Evolutionary conservation across 202 grass and related monocot species (phyloP).

Genomic region (Schoenoplectus triqueter): DNA sequence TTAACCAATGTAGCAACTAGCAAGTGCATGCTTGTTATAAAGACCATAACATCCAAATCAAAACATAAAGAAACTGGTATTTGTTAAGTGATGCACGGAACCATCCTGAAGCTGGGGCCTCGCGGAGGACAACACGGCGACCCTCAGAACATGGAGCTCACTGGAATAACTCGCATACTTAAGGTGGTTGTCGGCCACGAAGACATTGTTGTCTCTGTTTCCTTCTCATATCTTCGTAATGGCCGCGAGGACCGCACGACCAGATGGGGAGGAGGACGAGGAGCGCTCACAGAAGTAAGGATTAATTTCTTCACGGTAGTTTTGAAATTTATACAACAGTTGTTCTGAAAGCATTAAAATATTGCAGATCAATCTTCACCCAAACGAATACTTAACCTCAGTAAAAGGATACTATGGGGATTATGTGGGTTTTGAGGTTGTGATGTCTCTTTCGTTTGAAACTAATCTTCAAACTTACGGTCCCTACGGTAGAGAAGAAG

Average conservation of each 20-base stretch:
- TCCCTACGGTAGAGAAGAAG: slow-evolving; percentile 40
- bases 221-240: slow-evolving; percentile 44
- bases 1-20: no score
- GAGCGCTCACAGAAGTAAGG: slow-evolving; percentile 47
- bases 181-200: slow-evolving; percentile 55
- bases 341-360: not conserved
- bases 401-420: slow-evolving; percentile 41
- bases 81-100: not conserved
- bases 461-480: slow-evolving; percentile 45
- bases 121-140: slow-evolving; percentile 48
- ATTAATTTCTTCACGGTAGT: not conserved
- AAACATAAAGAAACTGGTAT: no score
- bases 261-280: slow-evolving; percentile 53
- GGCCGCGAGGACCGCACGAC: slow-evolving; percentile 53
- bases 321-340: not conserved
- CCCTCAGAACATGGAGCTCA: slow-evolving; percentile 49
- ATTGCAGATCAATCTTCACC: slow-evolving; percentile 42
- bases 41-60: no score
- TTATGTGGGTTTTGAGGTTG: slow-evolving; percentile 19
- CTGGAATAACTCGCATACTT: slow-evolving; percentile 44
- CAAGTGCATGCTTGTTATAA: no score
- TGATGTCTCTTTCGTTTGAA: slow-evolving; percentile 50
- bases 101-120: slow-evolving; percentile 41
- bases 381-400: slow-evolving; percentile 45
- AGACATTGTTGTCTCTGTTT: slow-evolving; percentile 43